A percentile compares a stretch with the other conserved stretches of the same genome.
Conservation (phyloP, 164 flowering plant species). For the Sextonia rubra region DNA sequence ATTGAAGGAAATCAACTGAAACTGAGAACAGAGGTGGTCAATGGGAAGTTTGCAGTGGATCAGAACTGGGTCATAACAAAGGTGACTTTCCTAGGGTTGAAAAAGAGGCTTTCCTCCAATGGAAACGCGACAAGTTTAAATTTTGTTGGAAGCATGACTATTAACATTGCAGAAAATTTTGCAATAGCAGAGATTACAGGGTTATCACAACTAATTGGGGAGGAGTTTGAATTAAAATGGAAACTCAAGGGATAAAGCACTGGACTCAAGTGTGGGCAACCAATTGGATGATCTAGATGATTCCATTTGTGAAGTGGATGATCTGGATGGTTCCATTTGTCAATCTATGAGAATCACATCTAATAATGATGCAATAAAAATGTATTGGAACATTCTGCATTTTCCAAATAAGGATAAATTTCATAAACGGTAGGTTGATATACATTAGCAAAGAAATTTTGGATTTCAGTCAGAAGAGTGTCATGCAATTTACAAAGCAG, state of each 20-base stretch:
- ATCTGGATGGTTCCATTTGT: no score
- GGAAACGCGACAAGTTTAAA: not conserved
- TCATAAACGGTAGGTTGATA: not conserved
- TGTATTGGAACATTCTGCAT: not conserved
- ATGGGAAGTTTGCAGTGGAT: conserved; percentile 45
- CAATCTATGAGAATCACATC: not conserved
- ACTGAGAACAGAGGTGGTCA: conserved; percentile 44
- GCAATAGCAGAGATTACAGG: conserved; percentile 23
- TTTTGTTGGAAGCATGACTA: conserved; percentile 4
- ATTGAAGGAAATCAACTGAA: conserved; percentile 13
- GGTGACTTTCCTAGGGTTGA: conserved; percentile 51
- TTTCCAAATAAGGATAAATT: no score
- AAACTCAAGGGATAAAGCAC: not conserved
- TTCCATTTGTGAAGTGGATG: no score
- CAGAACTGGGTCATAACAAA: conserved; percentile 48
- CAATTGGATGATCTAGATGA: no score
- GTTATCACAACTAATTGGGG: conserved; percentile 36
- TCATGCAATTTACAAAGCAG: no score
- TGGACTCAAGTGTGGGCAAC: no score
- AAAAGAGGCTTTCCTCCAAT: conserved; percentile 4
- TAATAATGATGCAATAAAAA: not conserved
- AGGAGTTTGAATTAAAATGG: conserved; percentile 34
- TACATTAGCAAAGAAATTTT: no score
- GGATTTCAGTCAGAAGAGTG: no score
- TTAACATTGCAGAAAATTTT: conserved; percentile 13